These are phyloP conservation scores for Periconia sp. DNA, from an alignment of 2,329 filamentous ascomycete species.

Conservation along the genomic window DNA sequence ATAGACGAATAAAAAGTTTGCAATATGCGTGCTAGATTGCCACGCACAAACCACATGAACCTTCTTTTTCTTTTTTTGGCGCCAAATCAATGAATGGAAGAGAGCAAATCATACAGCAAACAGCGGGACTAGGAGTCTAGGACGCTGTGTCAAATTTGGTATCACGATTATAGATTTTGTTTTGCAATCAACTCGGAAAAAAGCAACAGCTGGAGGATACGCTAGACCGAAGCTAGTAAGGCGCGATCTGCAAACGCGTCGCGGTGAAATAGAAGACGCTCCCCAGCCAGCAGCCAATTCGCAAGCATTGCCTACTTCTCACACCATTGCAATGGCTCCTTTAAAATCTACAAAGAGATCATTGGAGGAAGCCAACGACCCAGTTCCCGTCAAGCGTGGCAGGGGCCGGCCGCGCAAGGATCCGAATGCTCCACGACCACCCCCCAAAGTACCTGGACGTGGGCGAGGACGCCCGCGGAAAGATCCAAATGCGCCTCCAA, in stretches of 20 bases:
- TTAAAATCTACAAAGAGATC: not conserved
- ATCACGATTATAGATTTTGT: not conserved
- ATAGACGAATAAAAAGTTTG: too few species aligned
- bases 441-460: not conserved
- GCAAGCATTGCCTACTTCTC: not conserved
- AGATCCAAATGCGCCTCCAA: not conserved
- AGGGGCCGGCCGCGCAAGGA: constrained; percentile 7
- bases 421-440: not conserved
- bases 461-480: constrained; percentile 5
- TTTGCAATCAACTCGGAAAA: not conserved
- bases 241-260: not conserved
- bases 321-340: constrained; percentile 1
- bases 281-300: not conserved
- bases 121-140: too few species aligned
- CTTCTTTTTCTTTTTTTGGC: too few species aligned
- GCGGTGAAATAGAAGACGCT: not conserved
- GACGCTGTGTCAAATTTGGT: not conserved
- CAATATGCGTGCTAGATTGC: too few species aligned
- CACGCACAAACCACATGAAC: too few species aligned
- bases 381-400: constrained; percentile 4
- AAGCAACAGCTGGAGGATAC: not conserved
- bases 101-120: too few species aligned
- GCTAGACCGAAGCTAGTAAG: not conserved
- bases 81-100: too few species aligned
- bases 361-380: constrained; percentile 6